Percentiles rank a stretch among this genome's conserved stretches.
phyloP scores from a whole-genome alignment of 352 stramenopile genomes.

The Phytophthora sansomeana region DNA sequence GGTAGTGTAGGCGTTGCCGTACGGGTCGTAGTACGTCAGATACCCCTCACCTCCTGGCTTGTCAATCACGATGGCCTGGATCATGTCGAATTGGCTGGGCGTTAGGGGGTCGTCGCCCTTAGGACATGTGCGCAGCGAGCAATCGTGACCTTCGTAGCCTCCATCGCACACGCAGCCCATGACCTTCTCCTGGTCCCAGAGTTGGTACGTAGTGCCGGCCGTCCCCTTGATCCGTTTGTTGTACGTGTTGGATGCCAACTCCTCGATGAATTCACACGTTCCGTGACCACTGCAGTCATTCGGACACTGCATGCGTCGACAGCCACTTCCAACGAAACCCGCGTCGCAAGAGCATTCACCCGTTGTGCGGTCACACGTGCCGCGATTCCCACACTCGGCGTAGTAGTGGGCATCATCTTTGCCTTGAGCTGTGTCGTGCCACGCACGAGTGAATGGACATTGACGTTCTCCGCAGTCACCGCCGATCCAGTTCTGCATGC shows the following conservation, averaged over 20 bases:
- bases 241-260: conserved; percentile 54
- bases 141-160: conserved; percentile 63
- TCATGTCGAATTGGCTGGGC: conserved; percentile 57
- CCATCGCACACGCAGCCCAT: conserved; percentile 83
- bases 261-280: conserved; percentile 73
- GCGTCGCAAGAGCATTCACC: conserved; percentile 86
- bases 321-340: conserved; percentile 80
- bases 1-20: conserved; percentile 73
- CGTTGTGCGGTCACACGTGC: conserved; percentile 74
- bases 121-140: conserved; percentile 60
- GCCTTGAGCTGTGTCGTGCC: conserved; percentile 53
- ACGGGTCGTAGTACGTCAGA: conserved; percentile 79
- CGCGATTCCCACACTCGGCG: conserved; percentile 69
- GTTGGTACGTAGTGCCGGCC: conserved; percentile 43
- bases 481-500: conserved; percentile 67
- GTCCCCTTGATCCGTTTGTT: conserved; percentile 54
- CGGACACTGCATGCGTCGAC: conserved; percentile 64
- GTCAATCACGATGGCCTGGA: conserved; percentile 37
- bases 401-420: conserved; percentile 64
- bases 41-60: conserved; percentile 27
- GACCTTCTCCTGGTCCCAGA: conserved; percentile 88
- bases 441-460: conserved; percentile 63
- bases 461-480: conserved; percentile 65
- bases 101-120: conserved; percentile 78
- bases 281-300: conserved; percentile 62